Conservation (phyloP, 2,329 filamentous ascomycete genomes). For the Phyllosticta capitalensis region DNA sequence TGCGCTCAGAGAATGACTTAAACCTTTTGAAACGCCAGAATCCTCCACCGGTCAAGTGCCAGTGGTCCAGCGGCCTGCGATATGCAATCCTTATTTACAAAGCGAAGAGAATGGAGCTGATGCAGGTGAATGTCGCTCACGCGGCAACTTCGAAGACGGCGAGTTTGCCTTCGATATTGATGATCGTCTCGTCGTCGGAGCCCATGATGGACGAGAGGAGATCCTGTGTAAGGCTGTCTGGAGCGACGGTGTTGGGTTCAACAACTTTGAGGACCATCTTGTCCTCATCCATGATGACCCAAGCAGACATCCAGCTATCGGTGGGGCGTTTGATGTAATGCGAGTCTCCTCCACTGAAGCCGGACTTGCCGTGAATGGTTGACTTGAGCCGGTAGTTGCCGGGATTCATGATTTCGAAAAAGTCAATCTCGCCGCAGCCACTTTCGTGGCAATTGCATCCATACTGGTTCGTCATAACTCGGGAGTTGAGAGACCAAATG, state of each 20-base stretch:
- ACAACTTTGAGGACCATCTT: slow-evolving; percentile 37
- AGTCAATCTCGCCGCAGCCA: slow-evolving; percentile 66
- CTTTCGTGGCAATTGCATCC: slow-evolving; percentile 64
- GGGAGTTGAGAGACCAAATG: slow-evolving; percentile 66
- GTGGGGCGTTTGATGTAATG: slow-evolving; percentile 64
- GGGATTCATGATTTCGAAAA: slow-evolving; percentile 59
- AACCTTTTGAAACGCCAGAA: background rate
- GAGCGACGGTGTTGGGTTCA: slow-evolving; percentile 35
- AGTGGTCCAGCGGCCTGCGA: background rate
- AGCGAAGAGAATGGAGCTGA: background rate
- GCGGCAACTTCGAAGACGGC: slow-evolving; percentile 4
- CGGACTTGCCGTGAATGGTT: slow-evolving; percentile 51
- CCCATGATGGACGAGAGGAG: slow-evolving; percentile 22
- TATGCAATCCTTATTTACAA: background rate
- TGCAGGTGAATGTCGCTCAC: background rate
- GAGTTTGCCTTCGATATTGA: slow-evolving; percentile 22
- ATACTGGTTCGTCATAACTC: slow-evolving; percentile 64
- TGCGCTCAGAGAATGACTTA: background rate
- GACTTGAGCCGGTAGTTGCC: slow-evolving; percentile 60
- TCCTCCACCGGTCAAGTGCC: background rate
- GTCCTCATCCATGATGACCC: slow-evolving; percentile 30
- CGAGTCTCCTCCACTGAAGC: slow-evolving; percentile 53
- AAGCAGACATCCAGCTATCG: slow-evolving; percentile 50
- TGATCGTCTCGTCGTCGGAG: slow-evolving; percentile 31
- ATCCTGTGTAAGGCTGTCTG: slow-evolving; percentile 1